phyloP scores from a whole-genome alignment of 768 basidiomycete genomes.

The Mrakia blollopis region DNA sequence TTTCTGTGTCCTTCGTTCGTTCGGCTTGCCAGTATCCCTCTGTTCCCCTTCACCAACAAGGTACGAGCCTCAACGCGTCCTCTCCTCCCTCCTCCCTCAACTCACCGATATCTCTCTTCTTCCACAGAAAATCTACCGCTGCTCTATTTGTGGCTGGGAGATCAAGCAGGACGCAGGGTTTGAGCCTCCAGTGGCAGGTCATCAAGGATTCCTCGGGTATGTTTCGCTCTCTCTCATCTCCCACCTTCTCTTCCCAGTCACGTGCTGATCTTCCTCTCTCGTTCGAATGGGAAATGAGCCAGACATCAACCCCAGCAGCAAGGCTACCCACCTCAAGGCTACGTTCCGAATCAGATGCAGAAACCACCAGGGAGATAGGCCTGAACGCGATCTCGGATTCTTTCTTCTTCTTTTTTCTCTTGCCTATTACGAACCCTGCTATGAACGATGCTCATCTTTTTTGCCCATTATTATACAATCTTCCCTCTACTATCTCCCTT shows the following conservation, averaged over 20 bases:
- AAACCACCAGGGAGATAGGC: not conserved
- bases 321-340: constrained; percentile 13
- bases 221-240: not conserved
- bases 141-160: constrained; percentile 29
- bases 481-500: too few species aligned
- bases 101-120: not conserved
- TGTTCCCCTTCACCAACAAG: constrained; percentile 23
- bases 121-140: constrained; percentile 22
- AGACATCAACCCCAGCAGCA: not conserved
- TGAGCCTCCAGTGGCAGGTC: constrained; percentile 27
- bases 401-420: not conserved
- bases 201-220: not conserved
- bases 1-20: not conserved
- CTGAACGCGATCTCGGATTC: too few species aligned
- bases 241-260: not conserved
- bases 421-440: not conserved
- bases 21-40: constrained; percentile 8
- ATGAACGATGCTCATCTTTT: too few species aligned
- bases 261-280: not conserved
- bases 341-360: not conserved
- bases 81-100: not conserved
- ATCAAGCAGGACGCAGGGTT: constrained; percentile 27
- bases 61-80: not conserved
- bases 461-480: too few species aligned
- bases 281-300: too few species aligned